A percentile compares a stretch with the other conserved stretches of the same genome.
Conservation (phyloP, 1,284 basidiomycete species). For the Pseudozyma hubeiensis region DNA sequence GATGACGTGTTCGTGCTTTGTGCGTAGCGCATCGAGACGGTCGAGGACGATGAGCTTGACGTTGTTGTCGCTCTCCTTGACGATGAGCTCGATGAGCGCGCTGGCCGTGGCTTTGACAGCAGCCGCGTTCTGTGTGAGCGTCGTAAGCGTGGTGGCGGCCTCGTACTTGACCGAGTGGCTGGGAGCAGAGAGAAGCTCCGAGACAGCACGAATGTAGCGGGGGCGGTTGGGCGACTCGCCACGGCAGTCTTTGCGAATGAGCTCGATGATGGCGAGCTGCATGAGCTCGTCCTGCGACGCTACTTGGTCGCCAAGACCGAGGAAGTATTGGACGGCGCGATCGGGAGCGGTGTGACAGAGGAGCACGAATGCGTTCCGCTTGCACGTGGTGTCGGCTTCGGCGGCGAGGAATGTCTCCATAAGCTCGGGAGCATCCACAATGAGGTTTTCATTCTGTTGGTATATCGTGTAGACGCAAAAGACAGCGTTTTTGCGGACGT, state of each 20-base stretch:
- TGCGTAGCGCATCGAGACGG: conserved; percentile 84
- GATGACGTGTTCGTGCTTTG: conserved; percentile 89
- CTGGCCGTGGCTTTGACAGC: conserved; percentile 95
- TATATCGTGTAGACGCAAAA: conserved; percentile 96
- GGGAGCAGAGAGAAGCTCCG: conserved; percentile 89
- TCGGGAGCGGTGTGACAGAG: conserved; percentile 88
- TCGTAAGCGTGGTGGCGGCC: conserved; percentile 93
- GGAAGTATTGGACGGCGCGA: conserved; percentile 90
- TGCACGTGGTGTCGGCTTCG: conserved; percentile 88
- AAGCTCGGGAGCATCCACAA: conserved; percentile 95
- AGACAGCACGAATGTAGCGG: conserved; percentile 92
- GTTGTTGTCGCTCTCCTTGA: conserved; percentile 98
- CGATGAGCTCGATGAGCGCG: conserved; percentile 87
- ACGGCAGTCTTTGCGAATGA: conserved; percentile 91
- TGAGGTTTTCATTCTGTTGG: conserved; percentile 83
- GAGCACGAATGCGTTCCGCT: conserved; percentile 96
- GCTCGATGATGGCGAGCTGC: conserved; percentile 96
- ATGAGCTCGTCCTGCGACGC: conserved; percentile 88
- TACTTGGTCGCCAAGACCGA: conserved; percentile 86
- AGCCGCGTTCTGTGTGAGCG: conserved; percentile 93
- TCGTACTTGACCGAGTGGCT: conserved; percentile 98
- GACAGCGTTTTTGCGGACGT: conserved; percentile 98
- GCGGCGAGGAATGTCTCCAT: conserved; percentile 97
- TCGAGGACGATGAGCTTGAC: conserved; percentile 98
- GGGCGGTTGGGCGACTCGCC: conserved; percentile 74